These are phyloP conservation scores for Clonostachys sp. DNA, from an alignment of 2,329 filamentous ascomycete species.

Conservation along the genomic window DNA sequence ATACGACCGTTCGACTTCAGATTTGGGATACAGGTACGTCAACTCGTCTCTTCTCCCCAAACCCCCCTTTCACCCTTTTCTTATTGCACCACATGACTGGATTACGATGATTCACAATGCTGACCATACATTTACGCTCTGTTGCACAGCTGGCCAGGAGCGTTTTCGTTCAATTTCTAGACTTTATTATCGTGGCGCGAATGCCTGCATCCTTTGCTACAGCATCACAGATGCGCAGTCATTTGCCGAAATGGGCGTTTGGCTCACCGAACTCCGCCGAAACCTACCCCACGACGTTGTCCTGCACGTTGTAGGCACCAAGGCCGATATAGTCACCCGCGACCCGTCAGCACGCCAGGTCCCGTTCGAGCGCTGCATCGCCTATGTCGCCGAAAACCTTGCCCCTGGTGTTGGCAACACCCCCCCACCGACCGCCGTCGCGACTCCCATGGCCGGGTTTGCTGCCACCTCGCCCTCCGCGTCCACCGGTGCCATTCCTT, in stretches of 20 bases:
- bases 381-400: constrained; percentile 89
- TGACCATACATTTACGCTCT: background rate
- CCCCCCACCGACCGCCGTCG: constrained; percentile 59
- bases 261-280: constrained; percentile 79
- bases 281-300: constrained; percentile 77
- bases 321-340: constrained; percentile 82
- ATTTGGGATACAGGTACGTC: constrained; percentile 83
- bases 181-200: constrained; percentile 93
- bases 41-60: background rate
- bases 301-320: constrained; percentile 92
- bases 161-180: constrained; percentile 91
- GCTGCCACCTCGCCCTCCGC: constrained; percentile 3
- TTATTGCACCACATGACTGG: background rate
- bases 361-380: constrained; percentile 91
- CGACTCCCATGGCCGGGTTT: constrained; percentile 12
- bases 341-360: constrained; percentile 78
- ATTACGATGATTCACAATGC: background rate
- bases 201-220: constrained; percentile 92
- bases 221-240: constrained; percentile 83
- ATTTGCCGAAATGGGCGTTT: constrained; percentile 88
- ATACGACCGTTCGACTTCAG: constrained; percentile 84
- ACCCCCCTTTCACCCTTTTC: background rate
- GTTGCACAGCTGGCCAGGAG: constrained; percentile 73
- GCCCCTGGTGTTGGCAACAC: constrained; percentile 66
- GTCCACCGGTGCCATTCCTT: constrained; percentile 8